Evolutionary conservation across 1,284 basidiomycete genomes (phyloP), one percentile per base, ranked within the genome.

Genomic region (Leccinum pallidistipes): DNA sequence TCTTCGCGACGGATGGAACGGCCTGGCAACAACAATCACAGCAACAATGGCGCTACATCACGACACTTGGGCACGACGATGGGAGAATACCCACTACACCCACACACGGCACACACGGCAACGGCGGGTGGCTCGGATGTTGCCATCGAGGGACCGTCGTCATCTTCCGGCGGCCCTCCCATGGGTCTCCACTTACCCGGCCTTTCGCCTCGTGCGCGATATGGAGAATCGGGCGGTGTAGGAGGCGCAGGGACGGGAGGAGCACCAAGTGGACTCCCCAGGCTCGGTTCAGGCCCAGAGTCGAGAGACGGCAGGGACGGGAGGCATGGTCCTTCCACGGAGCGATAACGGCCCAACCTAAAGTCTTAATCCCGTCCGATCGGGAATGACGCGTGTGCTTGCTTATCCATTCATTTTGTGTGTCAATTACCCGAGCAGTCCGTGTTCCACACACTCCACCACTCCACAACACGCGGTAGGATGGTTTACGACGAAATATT

Each of bases 81-180:
- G 67, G 73, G 71, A 58, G 45, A 49, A 49, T 49, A 49, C 45
- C 12, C 45, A 49, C 21, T 14, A 5, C 63, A 64, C 59, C 57
- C 64, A 55, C 71, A 64, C 51, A 36, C 68, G 53, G 52, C 21
- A 49, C 45, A 49, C 45, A 14, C 45, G 45, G 45, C 74, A 34
- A 45, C 68, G 58, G 43, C 69, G 32, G 64, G 58, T 21, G 47
- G 63, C 36, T 58, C 70, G 62, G 68, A 72, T n/a, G 64, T 71
- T 64, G 57, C 72, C 62, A 74, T 76, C 68, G 74, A 76, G 53
- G 71, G 69, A 14, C 32, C 71, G 1, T 57, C 65, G 45, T 47
- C 45, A 47, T 47, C 45, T 47, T 47, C 45, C 45, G 45, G 45
- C 16, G 67, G 70, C 0, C 64, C 67, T 61, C 60, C 71, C 66